Evolutionary conservation across 2,329 filamentous ascomycete genomes (phyloP), one percentile per base, ranked within the genome.

Genomic region (Fusarium setosum): DNA sequence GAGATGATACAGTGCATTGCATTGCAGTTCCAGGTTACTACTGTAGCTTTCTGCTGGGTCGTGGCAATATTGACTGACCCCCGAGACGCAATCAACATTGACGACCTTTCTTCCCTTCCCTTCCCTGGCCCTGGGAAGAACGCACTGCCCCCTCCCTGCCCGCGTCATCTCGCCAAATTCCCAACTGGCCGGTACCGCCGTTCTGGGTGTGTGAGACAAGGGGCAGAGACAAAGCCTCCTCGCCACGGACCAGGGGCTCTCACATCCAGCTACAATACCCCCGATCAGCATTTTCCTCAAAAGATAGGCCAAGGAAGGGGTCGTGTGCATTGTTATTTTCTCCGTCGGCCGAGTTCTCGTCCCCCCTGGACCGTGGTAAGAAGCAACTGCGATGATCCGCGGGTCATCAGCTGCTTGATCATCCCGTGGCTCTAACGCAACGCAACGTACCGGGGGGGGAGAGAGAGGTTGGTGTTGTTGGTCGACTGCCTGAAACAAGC

Each of bases 101-200:
- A n/a, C n/a, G n/a, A n/a, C n/a, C n/a, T n/a, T n/a, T n/a, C n/a
- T n/a, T n/a, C n/a, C n/a, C n/a, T n/a, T n/a, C n/a, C n/a, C n/a
- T n/a, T n/a, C n/a, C n/a, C n/a, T n/a, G n/a, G n/a, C 42, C 59
- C 38, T 59, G 37, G 35, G 50, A 29, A 37, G 32, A n/a, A n/a
- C n/a, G n/a, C n/a, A n/a, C n/a, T n/a, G n/a, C n/a, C n/a, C n/a
- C n/a, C n/a, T n/a, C n/a, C 31, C 42, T 42, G 56, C 31, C 54
- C 45, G 49, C 44, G 37, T 52, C 55, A 49, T 68, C 57, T 71
- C 61, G 54, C 49, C 64, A 65, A 66, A n/a, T n/a, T 63, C 64
- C 57, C 59, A 72, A 54, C 65, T 45, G 49, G 18, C 17, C 35
- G 69, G 69, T 65, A 67, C 65, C 45, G 56, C 56, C 48, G 56